Base-by-base conservation (phyloP, 2,329 filamentous ascomycete genomes). In the Neofusicoccum kwambonambiense region DNA sequence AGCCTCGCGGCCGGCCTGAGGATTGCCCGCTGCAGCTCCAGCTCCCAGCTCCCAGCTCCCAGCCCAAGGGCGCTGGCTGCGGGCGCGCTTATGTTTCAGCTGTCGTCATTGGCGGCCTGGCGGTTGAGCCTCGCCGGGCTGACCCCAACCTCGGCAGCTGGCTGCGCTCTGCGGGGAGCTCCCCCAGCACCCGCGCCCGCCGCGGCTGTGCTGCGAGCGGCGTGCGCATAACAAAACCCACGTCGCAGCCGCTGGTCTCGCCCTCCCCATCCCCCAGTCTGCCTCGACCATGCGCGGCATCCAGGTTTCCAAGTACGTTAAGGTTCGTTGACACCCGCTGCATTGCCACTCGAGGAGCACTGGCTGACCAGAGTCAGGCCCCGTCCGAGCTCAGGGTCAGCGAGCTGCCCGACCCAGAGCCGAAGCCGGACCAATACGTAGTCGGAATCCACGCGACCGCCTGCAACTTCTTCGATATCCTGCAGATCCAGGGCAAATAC, bases 381-480 rank as follows among this genome's bases (percentile, higher is more conserved):
- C 92, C 93, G 1, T 82, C 88, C 67, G 91, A 95, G 74, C 91
- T 98, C 76, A 85, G 82, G 67, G 90, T 96, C 69, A 84, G 87
- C 17, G 83, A 87, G 22, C 85, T 97, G 13, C 88, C 92, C 17
- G 91, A 93, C 62, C 93, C 92, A 0, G 80, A 81, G 1, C 91
- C 93, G 1, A 82, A 84, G 8, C 78, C 87, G 37, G 82, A 90
- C 73, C 87, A 97, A 80, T 98, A 97, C 76, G 84, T 96, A 68
- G 90, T 98, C 75, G 86, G 89, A 73, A 90, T 98, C 72, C 91
- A 92, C 78, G 92, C 94, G 52, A 86, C 90, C 0, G 94, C 92
- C 19, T 91, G 92, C 72, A 98, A 98, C 81, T 98, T 98, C 85
- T 98, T 97, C 82, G 94, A 98, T 77, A 90, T 97, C 65, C 87